Base-by-base conservation (phyloP, 768 basidiomycete genomes). In the Boletus sp. region DNA sequence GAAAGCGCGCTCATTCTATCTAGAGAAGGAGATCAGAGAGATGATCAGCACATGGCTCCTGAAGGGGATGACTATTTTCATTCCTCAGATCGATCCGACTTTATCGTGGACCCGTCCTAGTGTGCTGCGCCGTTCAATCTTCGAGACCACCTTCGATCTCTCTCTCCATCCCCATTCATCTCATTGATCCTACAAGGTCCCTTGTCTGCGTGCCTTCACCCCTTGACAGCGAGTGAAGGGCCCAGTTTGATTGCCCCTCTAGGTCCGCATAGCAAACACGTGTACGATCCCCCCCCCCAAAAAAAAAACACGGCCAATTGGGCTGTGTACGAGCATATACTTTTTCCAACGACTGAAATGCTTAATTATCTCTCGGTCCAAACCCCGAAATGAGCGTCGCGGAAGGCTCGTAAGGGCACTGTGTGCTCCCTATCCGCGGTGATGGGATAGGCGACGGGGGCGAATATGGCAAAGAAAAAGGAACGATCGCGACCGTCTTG, bases 21-120 rank as follows among this genome's bases (percentile, higher is more conserved):
- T 40, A 40, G 53, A 41, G 48, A 46, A 50, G 53, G 44, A 6
- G 3, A 19, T n/a, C 30, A 10, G 21, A 40, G 40, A 37, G 57
- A 58, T 58, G 58, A 59, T 61, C 61, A 58, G 17, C 39, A 40
- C 47, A 43, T 10, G 14, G 46, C 39, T 39, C 55, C 52, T 5
- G 40, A 55, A n/a, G 52, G 55, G 47, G 64, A 47, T 57, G 48
- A 23, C 46, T 47, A 51, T 50, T 27, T 39, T 59, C 35, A n/a
- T 30, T 39, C 39, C 15, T 27, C 33, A 51, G 39, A 65, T 62
- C 54, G 50, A 59, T 68, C 65, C 66, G 65, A 60, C 56, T 4
- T 51, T 47, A 51, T 56, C 65, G 66, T 49, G 50, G 48, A 30
- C 52, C 42, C 25, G 34, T 43, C 49, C 51, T 51, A 44, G 49